phyloP scores from a whole-genome alignment of 345 rosid species.

The Atalantia buxifolia region DNA sequence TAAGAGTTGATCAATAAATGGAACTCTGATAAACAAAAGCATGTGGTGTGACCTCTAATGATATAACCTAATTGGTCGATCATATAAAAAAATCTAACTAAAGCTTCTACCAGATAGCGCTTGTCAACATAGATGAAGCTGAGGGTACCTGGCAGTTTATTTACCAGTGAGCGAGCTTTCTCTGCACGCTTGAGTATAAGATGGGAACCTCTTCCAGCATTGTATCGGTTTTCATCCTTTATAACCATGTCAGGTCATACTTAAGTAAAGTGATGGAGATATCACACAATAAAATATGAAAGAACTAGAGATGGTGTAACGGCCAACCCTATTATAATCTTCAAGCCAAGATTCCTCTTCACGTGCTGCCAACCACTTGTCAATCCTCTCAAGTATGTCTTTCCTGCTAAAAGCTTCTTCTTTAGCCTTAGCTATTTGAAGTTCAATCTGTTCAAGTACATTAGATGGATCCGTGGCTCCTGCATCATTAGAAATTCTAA shows the following conservation, averaged over 20 bases:
- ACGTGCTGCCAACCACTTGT: constrained; percentile 91
- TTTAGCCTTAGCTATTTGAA: constrained; percentile 73
- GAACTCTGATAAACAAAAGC: neutral
- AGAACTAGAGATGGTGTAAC: neutral
- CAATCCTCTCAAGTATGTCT: constrained; percentile 90
- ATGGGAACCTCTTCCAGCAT: constrained; percentile 98
- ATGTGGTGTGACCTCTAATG: neutral
- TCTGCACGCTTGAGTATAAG: constrained; percentile 96
- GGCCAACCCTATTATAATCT: constrained; percentile 85
- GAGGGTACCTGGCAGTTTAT: constrained; percentile 53
- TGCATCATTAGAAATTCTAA: constrained; percentile 18
- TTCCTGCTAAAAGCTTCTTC: constrained; percentile 91
- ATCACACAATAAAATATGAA: neutral
- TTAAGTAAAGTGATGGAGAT: constrained; percentile 1
- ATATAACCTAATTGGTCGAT: neutral
- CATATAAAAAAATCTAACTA: neutral
- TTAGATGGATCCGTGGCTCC: constrained; percentile 65
- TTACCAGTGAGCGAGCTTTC: constrained; percentile 91
- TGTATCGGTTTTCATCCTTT: constrained; percentile 94
- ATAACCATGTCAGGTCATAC: constrained; percentile 15
- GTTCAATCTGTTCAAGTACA: constrained; percentile 77
- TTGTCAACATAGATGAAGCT: neutral
- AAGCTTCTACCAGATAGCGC: neutral
- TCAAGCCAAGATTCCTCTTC: constrained; percentile 99
- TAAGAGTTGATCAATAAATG: neutral